Base-by-base conservation (phyloP, 129 eudicot genomes). In the Pulicaria dysenterica region DNA sequence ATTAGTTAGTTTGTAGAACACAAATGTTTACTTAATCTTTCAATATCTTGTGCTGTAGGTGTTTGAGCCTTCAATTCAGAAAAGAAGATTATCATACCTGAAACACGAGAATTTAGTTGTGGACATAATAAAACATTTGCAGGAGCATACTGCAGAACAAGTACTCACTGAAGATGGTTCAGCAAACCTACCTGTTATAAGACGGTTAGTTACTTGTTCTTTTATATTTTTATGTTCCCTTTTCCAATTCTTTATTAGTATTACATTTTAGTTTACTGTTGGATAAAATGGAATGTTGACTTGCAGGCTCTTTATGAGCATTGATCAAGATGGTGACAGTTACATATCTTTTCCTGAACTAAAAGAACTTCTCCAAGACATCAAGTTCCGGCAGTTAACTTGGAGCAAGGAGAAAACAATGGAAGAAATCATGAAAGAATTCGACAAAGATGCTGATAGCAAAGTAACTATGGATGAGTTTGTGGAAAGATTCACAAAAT, bases 11-110 rank as follows among this genome's bases (percentile, higher is more conserved):
- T 71, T 17, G n/a, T 46, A 8, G 16, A 39, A 53, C 34, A 51
- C 11, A 24, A 24, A 51, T 15, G 3, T 38, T 38, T 6, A 57
- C 65, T 70, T 54, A 53, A 9, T 42, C 47, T 54, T 54, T 46
- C 5, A 45, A 11, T 5, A 54, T 44, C 44, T 48, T 17, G 15
- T 9, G 8, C 3, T 67, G 67, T 89, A 92, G 96, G 81, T 83
- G 59, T 87, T 84, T 68, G 80, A 92, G 81, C 96, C 96, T 58
- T 92, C 91, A 78, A 89, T 92, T 61, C 96, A 92, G 51, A 72
- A 73, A 72, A 71, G 94, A 59, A 72, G 82, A 38, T 69, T 92
- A 41, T 58, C 82, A 7, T 92, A 86, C 62, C 83, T 89, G 70
- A 84, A 77, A 71, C 92, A 86, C 48, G 90, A 89, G 83, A 86